Evolutionary conservation across 306 rosid species (phyloP), one percentile per base, ranked within the genome.

Genomic region (Comarum palustre): DNA sequence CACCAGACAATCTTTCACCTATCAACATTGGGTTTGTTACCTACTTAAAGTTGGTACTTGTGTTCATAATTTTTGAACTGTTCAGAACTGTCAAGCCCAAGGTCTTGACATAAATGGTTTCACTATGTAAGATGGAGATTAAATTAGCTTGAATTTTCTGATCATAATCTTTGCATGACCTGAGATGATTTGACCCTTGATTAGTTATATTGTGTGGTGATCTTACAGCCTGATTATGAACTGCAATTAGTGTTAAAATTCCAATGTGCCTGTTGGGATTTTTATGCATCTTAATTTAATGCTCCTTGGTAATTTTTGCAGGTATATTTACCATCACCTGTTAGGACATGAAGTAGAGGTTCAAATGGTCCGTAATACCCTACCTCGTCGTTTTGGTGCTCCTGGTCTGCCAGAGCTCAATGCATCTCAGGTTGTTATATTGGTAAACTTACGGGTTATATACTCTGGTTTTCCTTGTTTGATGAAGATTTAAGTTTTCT

Each of bases 261-360:
- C 65, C 3, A 31, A 8, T 61, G 25, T 9, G 38, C 31, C 32
- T 50, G 7, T 25, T 4, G 46, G 8, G 3, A 1, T 8, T 24
- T 38, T 16, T 51, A 20, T 71, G 51, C 41, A 39, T 42, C 15
- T 27, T 25, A 72, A 47, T 57, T 41, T 0, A 9, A 10, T 57
- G 55, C 12, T 72, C 19, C 38, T 52, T 25, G 32, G 27, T 67
- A 39, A 50, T 66, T 42, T 57, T 46, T 78, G 80, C 88, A 95
- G 99, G 77, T 95, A 95, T 72, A 95, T 95, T 63, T 95, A 95
- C 81, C 99, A 95, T 82, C 99, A 95, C 78, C 80, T 95, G 77
- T 76, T 95, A 84, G 99, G 99, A 72, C 99, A 95, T 75, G 97
- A 95, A 86, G 99, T 95, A 71, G 99, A 95, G 88, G 96, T 88